Base-by-base conservation (phyloP, 257 asterid species). In the Mitragyna speciosa region DNA sequence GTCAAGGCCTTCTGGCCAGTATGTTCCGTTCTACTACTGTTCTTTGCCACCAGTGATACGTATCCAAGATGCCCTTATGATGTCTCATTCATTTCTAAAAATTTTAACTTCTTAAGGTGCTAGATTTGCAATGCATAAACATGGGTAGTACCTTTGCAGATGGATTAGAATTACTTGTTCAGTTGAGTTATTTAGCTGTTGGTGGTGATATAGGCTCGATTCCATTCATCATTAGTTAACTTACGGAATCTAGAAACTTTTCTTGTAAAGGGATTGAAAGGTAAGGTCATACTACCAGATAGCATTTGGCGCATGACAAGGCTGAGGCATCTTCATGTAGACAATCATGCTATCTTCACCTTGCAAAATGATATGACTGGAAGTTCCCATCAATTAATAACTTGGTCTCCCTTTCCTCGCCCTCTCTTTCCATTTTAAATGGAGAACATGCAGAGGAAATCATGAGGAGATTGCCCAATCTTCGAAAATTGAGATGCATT, bases 381-480 rank as follows among this genome's bases (percentile, higher is more conserved):
- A 75, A 54, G 39, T 8, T 26, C 15, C 51, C 20, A 33, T 33
- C 14, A 2, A 5, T 64, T 76, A 28, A 28, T 45, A 61, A 67
- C 43, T 8, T 76, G 30, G 80, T 61, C 5, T 61, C 73, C n/a
- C 80, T 76, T 65, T 76, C 80, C 22, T 43, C 54, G 51, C 80
- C 73, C 0, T 47, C 33, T 14, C 33, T 76, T 36, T 36, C 41
- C 41, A 63, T 16, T 17, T 30, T 76, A 19, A 36, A 36, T 43
- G 64, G 71, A 15, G 59, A 64, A 64, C 54, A 67, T 2, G 26
- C 51, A 12, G 1, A n/a, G 59, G 64, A 63, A 33, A 63, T 76
- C 26, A 26, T 4, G 7, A 9, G 69, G 39, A 58, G 70, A 36
- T 19, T 75, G 41, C 78, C 70, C 48, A 63, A 76, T 45, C 80